Base-by-base conservation (phyloP, 2,329 filamentous ascomycete genomes). In the Trichoderma lentiforme region DNA sequence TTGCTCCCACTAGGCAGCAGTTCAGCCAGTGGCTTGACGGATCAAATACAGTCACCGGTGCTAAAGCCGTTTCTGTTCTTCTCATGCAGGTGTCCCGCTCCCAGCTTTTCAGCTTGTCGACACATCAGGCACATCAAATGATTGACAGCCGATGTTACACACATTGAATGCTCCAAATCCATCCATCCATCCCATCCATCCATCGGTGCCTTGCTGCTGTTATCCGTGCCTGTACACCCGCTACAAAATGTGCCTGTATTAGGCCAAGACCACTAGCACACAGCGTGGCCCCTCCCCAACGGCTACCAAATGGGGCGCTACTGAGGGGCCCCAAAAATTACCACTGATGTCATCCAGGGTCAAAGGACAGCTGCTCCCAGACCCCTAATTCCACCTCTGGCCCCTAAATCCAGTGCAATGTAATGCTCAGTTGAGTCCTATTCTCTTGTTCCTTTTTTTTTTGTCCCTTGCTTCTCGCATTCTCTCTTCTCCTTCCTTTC, bases 311-410 rank as follows among this genome's bases (percentile, higher is more conserved):
- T 69, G 65, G 66, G 56, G 57, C 65, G 66, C 56, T 28, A 53
- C 14, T 61, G 39, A 53, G 57, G 65, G 66, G 39, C 57, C 57
- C 67, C 26, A 39, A 72, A 67, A 60, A 72, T 73, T 72, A 62
- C 71, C 34, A 47, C 56, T 70, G 70, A 73, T 73, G 72, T 73
- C 70, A 73, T 73, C 47, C 70, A 43, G n/a, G 14, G 26, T 56
- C 26, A 30, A n/a, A 28, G 26, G 21, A 58, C 15, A 58, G 15
- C 21, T 9, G 30, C 57, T 60, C 15, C 30, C 57, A 34, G 57
- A 60, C 67, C 67, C 67, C 67, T 70, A 70, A 70, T 60, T 62
- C 28, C 39, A 43, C 51, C 36, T 47, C 51, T 43, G 34, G 65
- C 34, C 39, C 39, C 67, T 61, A 60, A 60, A 26, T 34, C 28